phyloP scores from a whole-genome alignment of 2,329 filamentous ascomycete genomes.

The Fusarium stilboides region DNA sequence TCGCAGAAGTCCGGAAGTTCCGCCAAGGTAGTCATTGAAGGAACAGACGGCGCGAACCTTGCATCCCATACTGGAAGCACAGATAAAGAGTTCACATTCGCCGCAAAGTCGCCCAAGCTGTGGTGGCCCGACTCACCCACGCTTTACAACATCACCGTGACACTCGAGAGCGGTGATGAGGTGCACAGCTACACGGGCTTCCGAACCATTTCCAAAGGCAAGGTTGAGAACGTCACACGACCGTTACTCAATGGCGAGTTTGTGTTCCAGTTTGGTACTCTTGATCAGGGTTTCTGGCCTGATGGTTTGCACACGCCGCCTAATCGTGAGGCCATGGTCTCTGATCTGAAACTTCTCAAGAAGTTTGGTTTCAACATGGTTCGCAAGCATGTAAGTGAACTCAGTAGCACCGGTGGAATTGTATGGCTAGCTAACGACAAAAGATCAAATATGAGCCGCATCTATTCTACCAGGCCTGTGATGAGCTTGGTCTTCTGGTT shows the following conservation, averaged over 20 bases:
- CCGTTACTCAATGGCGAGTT: slow-evolving; percentile 79
- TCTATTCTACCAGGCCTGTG: slow-evolving; percentile 77
- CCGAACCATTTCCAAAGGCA: slow-evolving; percentile 71
- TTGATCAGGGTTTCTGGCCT: slow-evolving; percentile 81
- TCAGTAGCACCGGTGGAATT: rapidly evolving
- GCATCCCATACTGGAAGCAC: slow-evolving; percentile 51
- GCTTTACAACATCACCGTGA: slow-evolving; percentile 75
- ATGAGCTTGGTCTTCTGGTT: slow-evolving; percentile 75
- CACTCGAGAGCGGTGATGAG: slow-evolving; percentile 61
- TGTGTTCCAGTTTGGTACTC: slow-evolving; percentile 76
- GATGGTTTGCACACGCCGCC: slow-evolving; percentile 78
- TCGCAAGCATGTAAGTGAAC: slow-evolving; percentile 73
- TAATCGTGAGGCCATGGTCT: slow-evolving; percentile 76
- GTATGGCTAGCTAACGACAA: rapidly evolving
- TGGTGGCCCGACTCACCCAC: slow-evolving; percentile 77
- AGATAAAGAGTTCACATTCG: slow-evolving; percentile 68
- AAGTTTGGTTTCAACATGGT: slow-evolving; percentile 78
- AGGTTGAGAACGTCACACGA: slow-evolving; percentile 71
- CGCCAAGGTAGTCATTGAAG: neutral
- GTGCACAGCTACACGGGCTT: slow-evolving; percentile 79
- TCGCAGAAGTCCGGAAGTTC: neutral
- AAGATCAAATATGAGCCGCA: slow-evolving; percentile 78
- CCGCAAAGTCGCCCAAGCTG: slow-evolving; percentile 67
- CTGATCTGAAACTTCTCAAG: slow-evolving; percentile 75
- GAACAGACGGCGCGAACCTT: slow-evolving; percentile 5